Percentiles rank a stretch among this genome's conserved stretches.
These are phyloP conservation scores for Saccharomyces cerevisiae DNA, from an alignment of 805 yeast genomes.

Conservation along the genomic window DNA sequence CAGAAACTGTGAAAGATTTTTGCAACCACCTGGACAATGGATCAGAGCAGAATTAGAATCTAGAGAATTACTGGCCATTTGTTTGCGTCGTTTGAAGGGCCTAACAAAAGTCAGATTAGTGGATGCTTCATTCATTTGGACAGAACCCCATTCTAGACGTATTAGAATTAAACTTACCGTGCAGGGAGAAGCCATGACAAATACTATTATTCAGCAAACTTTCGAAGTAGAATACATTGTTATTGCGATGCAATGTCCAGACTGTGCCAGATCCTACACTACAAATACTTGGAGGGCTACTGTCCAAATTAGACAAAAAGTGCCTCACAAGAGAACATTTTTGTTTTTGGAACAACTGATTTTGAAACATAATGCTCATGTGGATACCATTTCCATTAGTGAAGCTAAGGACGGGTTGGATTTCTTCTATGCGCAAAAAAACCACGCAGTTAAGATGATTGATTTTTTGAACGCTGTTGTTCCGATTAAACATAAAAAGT, in stretches of 20 bases:
- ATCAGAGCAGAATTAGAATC: conserved; percentile 83
- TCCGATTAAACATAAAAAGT: conserved; percentile 73
- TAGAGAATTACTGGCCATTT: conserved; percentile 82
- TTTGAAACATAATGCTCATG: conserved; percentile 84
- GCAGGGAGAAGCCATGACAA: conserved; percentile 92
- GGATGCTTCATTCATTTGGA: conserved; percentile 96
- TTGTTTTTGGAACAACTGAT: conserved; percentile 92
- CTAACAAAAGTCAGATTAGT: conserved; percentile 75
- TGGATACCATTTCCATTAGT: conserved; percentile 85
- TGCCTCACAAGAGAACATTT: conserved; percentile 92
- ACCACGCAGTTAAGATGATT: conserved; percentile 89
- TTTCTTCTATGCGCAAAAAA: conserved; percentile 79
- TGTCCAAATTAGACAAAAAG: conserved; percentile 96
- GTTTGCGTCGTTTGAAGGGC: conserved; percentile 83
- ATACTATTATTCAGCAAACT: conserved; percentile 86
- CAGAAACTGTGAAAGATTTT: conserved; percentile 91
- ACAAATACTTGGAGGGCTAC: conserved; percentile 97
- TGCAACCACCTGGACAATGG: conserved; percentile 95
- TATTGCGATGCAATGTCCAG: conserved; percentile 94
- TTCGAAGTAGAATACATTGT: conserved; percentile 93
- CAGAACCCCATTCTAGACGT: conserved; percentile 97
- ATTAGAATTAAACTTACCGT: conserved; percentile 84
- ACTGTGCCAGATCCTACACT: conserved; percentile 95
- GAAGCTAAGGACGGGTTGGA: conserved; percentile 93
- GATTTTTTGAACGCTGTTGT: conserved; percentile 81